Evolutionary conservation across 192 early-diverging fungal species (phyloP), one percentile per base, ranked within the genome.

Genomic region (Entomortierella parvispora): DNA sequence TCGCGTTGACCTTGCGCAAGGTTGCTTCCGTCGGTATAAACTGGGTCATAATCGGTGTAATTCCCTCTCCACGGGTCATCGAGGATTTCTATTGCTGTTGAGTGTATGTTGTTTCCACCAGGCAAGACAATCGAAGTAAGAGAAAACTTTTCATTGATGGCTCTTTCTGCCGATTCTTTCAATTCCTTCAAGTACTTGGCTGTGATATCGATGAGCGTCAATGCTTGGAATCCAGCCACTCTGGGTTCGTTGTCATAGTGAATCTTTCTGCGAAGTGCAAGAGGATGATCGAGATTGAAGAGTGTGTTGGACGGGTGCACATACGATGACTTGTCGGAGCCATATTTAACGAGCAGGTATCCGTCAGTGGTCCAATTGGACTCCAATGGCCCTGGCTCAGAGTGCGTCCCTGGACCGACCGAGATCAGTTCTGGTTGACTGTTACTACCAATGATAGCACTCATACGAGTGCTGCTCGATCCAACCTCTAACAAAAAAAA

Each of bases 281-380:
- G 20, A 33, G 56, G 56, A 28, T 43, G 56, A 4, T 58, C 40
- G 3, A 43, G 10, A 26, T 58, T 58, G 40, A 58, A 58, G 40
- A 58, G 0, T 40, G 56, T 58, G 56, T 58, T 58, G 56, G 22
- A 58, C 14, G 56, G 56, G 56, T 58, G 56, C 56, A 58, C 56
- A 43, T 58, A 58, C 0, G 10, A n/a, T 22, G 37, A 29, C 43
- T 58, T 37, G 37, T 58, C 56, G 22, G 56, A 43, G 40, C 56
- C 56, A 58, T 58, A 33, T 15, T 58, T 58, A 37, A 58, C 26
- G 20, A 25, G 20, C 37, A 58, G 56, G 25, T 43, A 58, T 26
- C 56, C 56, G 6, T 58, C 56, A 2, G 56, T 28, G 37, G 56
- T 23, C 56, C 56, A 58, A 7, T 20, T 43, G 56, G 56, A 58